Evolutionary conservation across 768 basidiomycete genomes (phyloP), one percentile per base, ranked within the genome.

Genomic region (Boletus rufocinnamomeus): DNA sequence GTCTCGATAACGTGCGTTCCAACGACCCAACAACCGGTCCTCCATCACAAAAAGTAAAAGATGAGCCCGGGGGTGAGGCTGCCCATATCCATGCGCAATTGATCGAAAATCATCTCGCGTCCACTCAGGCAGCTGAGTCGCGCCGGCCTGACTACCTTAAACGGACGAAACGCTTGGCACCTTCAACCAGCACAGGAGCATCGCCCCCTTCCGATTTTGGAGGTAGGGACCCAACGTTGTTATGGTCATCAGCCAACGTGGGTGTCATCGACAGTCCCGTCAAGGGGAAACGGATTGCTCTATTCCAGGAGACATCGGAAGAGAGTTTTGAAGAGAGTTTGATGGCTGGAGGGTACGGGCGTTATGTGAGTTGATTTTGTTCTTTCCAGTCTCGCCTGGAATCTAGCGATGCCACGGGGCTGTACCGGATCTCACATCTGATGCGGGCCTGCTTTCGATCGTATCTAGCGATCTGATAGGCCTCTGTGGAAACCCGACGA

Each of bases 281-380:
- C 54, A 91, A 87, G 73, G 91, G 91, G 1, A 78, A 90, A 56
- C 78, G 89, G 51, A 75, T 91, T 37, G 86, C 84, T 62, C 71
- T 93, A 41, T 92, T 91, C 70, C 89, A 90, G 69, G 88, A 90
- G 73, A 91, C 89, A 0, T 88, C 87, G 5, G 88, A 89, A 47
- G 88, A 89, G 72, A 91, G 89, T 66, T 91, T 92, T 64, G 90
- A 92, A 66, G 89, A 92, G 73, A 88, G 88, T 63, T 70, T 91
- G 43, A 89, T 91, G 83, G 89, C 88, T 21, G 88, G 89, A 32
- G 89, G 90, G 9, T 91, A 91, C 71, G 88, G 85, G 1, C 81
- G 81, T 60, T 91, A 91, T 71, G 89, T 87, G 69, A 72, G 84
- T 75, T 48, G n/a, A 25, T 25, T 17, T 35, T 28, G 23, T 37